Percentiles rank a stretch among this genome's conserved stretches.
Evolutionary conservation across 345 rosid genomes (phyloP).

Genomic region (Murraya paniculata): DNA sequence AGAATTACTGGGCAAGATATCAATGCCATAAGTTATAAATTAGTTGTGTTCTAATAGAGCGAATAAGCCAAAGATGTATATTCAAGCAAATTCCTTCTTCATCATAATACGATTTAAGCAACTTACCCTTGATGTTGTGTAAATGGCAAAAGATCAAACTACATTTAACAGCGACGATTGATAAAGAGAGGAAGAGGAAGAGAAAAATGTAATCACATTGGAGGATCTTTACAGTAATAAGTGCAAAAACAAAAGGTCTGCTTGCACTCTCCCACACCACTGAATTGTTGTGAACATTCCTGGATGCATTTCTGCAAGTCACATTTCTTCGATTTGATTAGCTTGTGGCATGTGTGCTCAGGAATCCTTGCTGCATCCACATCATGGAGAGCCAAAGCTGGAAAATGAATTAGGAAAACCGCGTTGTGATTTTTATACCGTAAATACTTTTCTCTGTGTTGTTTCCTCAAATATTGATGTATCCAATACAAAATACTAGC

Average conservation of each 20-base stretch:
- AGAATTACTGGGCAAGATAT: no score
- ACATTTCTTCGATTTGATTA: constrained; percentile 24
- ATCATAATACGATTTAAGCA: background rate
- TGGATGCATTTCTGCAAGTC: constrained; percentile 26
- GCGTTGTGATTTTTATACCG: no score
- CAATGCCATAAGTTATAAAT: no score
- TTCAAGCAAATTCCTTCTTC: background rate
- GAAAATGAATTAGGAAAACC: background rate
- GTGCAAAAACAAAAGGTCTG: constrained; percentile 36
- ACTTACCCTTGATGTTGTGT: background rate
- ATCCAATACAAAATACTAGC: background rate
- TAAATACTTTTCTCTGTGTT: no score
- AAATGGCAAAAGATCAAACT: background rate
- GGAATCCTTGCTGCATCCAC: constrained; percentile 37
- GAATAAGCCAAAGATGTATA: no score
- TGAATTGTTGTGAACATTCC: constrained; percentile 34
- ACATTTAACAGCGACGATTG: background rate
- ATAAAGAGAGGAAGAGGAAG: background rate
- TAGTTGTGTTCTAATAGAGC: no score
- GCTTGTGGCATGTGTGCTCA: constrained; percentile 49
- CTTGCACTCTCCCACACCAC: constrained; percentile 43
- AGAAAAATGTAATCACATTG: constrained; percentile 16
- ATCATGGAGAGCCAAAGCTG: background rate
- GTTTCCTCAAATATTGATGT: no score
- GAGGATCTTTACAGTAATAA: constrained; percentile 46